Evolutionary conservation across 192 early-diverging fungal species (phyloP).

Genomic region (Umbelopsis sp.): DNA sequence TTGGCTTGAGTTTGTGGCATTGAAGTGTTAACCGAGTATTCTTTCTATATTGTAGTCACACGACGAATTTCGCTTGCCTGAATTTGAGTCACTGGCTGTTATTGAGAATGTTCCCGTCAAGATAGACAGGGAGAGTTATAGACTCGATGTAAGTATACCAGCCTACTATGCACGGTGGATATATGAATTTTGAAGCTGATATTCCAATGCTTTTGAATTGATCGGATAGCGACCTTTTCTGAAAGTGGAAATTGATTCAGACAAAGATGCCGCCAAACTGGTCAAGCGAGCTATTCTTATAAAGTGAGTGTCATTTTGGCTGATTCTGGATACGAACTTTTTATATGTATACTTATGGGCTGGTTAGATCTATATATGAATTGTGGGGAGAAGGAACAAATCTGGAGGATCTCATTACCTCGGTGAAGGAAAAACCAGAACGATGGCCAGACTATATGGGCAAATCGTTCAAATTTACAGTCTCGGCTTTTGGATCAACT

Average conservation of each 20-base stretch:
- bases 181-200: neutral
- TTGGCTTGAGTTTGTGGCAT: neutral
- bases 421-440: constrained; percentile 62
- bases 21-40: neutral
- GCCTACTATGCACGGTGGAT: neutral
- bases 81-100: constrained; percentile 82
- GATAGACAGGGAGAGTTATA: constrained; percentile 65
- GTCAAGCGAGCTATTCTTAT: constrained; percentile 84
- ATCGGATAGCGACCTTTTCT: constrained; percentile 77
- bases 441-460: constrained; percentile 56
- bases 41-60: constrained; percentile 40
- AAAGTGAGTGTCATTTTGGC: constrained; percentile 48
- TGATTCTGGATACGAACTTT: neutral
- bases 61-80: constrained; percentile 75
- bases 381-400: constrained; percentile 73
- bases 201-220: neutral
- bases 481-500: constrained; percentile 77
- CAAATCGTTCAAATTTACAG: constrained; percentile 73
- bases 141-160: constrained; percentile 53
- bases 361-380: constrained; percentile 67
- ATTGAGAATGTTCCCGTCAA: constrained; percentile 72
- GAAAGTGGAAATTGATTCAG: constrained; percentile 68
- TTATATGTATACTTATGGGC: neutral
- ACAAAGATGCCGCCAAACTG: constrained; percentile 72
- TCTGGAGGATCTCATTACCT: constrained; percentile 62